Base-by-base conservation (phyloP, 257 asterid genomes). In the Avicennia marina region DNA sequence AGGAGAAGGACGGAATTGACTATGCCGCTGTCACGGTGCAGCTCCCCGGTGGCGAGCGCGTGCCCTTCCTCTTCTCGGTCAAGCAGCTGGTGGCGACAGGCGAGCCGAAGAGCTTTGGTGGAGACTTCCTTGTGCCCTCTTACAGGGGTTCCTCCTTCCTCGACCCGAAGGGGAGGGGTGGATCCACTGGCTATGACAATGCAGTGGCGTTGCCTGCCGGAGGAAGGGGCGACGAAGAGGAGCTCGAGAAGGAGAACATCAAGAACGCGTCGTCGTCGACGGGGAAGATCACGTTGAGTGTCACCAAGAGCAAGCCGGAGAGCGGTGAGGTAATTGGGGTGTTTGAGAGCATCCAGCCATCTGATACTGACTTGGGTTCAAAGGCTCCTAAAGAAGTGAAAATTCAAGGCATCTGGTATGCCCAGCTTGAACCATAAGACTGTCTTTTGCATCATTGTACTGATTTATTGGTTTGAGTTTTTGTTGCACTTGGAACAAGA, bases 121-220 rank as follows among this genome's bases (percentile, higher is more conserved):
- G 99, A 0, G 90, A 79, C 0, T 93, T 80, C 67, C 83, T 93
- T 0, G 97, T 93, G 60, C 99, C 99, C 1, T 93, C 99, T 0
- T 93, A 93, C 86, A 70, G 99, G 65, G 99, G 97, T 0, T 89
- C 99, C 0, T 89, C 99, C 9, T 93, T 93, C 86, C 91, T 93
- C 4, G 97, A 93, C 95, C 99, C 99, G 16, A 93, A 93, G 86
- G 99, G 99, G 4, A 72, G 99, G 19, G 97, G 99, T 57, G 99
- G 97, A 7, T 86, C 99, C 0, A 93, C 99, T 7, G 99, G 99
- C 2, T 93, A 93, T 22, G 99, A 93, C 76, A 93, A 86, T 17
- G 97, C 97, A 0, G 99, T 93, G 38, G 99, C 99, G 0, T 69
- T 93, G 89, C 97, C 97, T 0, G 99, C 99, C 11, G 99, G 99